Evolutionary conservation across 2,329 filamentous ascomycete species (phyloP).

Genomic region (Xylariaceae sp.): DNA sequence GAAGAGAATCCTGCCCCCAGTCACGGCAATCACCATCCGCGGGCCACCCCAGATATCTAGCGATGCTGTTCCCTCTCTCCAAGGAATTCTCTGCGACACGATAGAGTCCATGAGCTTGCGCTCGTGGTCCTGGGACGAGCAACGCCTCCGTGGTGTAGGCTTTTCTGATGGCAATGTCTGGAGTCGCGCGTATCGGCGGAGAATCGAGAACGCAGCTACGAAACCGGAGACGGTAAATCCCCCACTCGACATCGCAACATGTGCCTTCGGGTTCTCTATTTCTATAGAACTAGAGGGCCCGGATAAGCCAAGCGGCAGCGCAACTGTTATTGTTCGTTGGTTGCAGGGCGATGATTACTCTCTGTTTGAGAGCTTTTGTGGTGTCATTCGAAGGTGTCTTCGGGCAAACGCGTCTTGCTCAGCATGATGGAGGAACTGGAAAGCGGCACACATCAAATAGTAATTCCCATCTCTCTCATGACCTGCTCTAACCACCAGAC

Average conservation of each 20-base stretch:
- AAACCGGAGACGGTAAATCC: constrained; percentile 18
- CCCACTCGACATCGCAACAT: constrained; percentile 33
- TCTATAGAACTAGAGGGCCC: constrained; percentile 39
- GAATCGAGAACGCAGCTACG: constrained; percentile 33
- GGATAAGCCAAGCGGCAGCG: constrained; percentile 34
- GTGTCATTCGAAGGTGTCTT: constrained; percentile 45
- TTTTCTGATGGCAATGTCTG: constrained; percentile 70
- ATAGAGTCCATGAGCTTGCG: constrained; percentile 54
- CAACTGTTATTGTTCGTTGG: constrained; percentile 61
- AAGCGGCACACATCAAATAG: neutral
- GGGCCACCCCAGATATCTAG: constrained; percentile 24
- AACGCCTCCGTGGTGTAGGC: constrained; percentile 54
- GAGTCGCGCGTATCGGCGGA: constrained; percentile 68
- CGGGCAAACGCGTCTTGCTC: neutral
- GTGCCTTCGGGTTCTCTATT: constrained; percentile 56
- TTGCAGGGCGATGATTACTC: constrained; percentile 67
- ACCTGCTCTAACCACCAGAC: constrained; percentile 87
- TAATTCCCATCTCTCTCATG: constrained; percentile 24
- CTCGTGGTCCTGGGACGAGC: constrained; percentile 60
- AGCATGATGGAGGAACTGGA: neutral
- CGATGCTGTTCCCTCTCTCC: constrained; percentile 10
- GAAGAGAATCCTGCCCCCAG: constrained; percentile 43
- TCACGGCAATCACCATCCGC: constrained; percentile 40
- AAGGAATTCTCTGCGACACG: constrained; percentile 39
- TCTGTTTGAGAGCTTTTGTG: constrained; percentile 83